Conservation (phyloP, 306 rosid species). For the Lathyrus tuberosus region DNA sequence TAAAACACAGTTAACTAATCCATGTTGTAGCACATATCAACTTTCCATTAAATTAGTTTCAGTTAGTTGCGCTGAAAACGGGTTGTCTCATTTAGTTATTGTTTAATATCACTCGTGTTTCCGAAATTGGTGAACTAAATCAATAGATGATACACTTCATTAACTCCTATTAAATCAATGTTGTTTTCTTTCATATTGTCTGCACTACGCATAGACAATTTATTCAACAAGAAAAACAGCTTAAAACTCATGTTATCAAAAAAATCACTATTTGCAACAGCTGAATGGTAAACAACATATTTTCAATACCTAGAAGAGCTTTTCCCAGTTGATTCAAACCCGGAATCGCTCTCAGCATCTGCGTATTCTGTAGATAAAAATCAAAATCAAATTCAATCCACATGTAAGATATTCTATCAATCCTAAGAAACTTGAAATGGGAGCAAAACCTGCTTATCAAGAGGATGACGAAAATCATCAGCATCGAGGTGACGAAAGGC, state of each 20-base stretch:
- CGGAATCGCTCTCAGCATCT: slow-evolving; percentile 89
- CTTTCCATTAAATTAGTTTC: neutral
- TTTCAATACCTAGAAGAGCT: slow-evolving; percentile 67
- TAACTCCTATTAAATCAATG: neutral
- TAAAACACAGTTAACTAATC: neutral
- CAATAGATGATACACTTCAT: neutral
- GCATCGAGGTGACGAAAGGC: slow-evolving; percentile 82
- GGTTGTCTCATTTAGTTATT: neutral
- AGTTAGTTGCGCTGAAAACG: neutral
- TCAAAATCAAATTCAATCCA: slow-evolving; percentile 6
- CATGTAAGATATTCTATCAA: no score
- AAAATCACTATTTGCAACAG: neutral
- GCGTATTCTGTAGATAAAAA: slow-evolving; percentile 66
- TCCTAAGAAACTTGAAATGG: neutral
- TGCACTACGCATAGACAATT: neutral
- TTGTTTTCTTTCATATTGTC: neutral
- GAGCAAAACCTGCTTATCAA: slow-evolving; percentile 70
- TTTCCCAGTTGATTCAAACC: slow-evolving; percentile 83
- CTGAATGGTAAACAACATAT: neutral
- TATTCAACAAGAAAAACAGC: neutral
- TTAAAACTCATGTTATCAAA: slow-evolving; percentile 6
- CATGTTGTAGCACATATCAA: neutral
- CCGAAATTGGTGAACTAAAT: neutral
- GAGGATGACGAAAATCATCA: slow-evolving; percentile 95
- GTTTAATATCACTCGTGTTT: neutral